Evolutionary conservation across 2,329 filamentous ascomycete species (phyloP).

Genomic region (Fusarium sp.): DNA sequence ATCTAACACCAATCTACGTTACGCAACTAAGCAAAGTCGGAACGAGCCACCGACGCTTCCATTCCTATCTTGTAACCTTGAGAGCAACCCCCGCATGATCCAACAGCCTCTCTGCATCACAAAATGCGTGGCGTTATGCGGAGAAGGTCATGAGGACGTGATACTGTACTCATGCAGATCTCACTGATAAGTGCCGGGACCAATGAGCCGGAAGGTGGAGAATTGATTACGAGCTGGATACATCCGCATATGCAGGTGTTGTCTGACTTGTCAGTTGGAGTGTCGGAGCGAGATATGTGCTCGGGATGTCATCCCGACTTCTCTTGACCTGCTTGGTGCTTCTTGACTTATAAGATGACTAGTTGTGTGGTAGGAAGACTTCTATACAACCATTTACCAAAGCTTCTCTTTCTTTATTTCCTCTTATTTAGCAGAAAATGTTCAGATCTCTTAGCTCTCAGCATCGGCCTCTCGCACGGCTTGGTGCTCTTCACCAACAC

Average conservation of each 20-base stretch:
- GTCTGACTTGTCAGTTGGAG: not conserved
- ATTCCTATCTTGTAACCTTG: constrained; percentile 6
- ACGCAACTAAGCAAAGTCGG: constrained; percentile 2
- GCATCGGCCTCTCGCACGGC: constrained; percentile 4
- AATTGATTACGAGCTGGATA: constrained; percentile 5
- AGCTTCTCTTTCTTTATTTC: not conserved
- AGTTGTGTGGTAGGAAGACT: not conserved
- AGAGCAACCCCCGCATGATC: not conserved
- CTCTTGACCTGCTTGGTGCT: not conserved
- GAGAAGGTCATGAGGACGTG: constrained; percentile 22
- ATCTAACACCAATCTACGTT: not conserved
- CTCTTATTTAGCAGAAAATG: not conserved
- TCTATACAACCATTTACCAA: not conserved
- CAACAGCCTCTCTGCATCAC: not conserved
- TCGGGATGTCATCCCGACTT: constrained; percentile 33
- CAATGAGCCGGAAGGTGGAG: not conserved
- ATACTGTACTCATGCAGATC: constrained; percentile 23
- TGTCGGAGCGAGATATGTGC: not conserved
- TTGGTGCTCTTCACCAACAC: not conserved
- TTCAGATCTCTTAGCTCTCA: constrained; percentile 22
- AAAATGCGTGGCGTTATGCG: constrained; percentile 16
- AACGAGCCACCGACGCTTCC: constrained; percentile 1
- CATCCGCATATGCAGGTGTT: not conserved
- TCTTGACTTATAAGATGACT: not conserved
- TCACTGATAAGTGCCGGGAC: not conserved